These are phyloP conservation scores for Stylosanthes scabra DNA, from an alignment of 331 rosid genomes.

Conservation along the genomic window DNA sequence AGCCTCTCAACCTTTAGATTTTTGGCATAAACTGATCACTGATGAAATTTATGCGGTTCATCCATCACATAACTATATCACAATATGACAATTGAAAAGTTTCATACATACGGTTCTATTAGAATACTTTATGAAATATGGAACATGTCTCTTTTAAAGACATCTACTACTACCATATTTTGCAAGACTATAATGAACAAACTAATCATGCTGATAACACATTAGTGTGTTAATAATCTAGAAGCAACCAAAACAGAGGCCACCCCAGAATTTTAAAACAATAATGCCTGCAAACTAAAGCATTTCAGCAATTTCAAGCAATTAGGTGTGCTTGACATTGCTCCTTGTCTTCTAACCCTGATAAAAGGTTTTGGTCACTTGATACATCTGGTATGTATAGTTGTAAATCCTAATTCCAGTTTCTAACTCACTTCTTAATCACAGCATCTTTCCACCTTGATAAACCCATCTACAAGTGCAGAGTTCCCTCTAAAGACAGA, in stretches of 20 bases:
- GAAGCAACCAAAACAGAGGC: conserved; percentile 12
- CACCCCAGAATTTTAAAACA: conserved; percentile 27
- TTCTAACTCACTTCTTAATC: too few relatives aligned
- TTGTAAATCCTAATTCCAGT: too few relatives aligned
- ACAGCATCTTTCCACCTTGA: too few relatives aligned
- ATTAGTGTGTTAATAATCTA: neutral
- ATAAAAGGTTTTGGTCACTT: too few relatives aligned
- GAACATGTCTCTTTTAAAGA: conserved; percentile 28
- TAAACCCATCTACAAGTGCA: too few relatives aligned
- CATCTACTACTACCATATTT: conserved; percentile 3
- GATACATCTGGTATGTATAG: too few relatives aligned
- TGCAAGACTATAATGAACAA: conserved; percentile 6
- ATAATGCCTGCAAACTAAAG: conserved; percentile 25
- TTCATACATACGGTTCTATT: conserved; percentile 17
- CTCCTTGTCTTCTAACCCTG: too few relatives aligned
- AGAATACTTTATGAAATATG: conserved; percentile 3
- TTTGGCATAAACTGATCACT: neutral
- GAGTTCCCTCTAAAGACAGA: too few relatives aligned
- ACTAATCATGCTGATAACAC: conserved; percentile 23
- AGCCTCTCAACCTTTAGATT: neutral
- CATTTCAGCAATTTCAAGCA: too few relatives aligned
- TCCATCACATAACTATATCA: neutral
- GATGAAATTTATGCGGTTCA: conserved; percentile 13
- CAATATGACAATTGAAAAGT: neutral
- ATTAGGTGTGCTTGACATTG: too few relatives aligned